phyloP scores from a whole-genome alignment of 257 asterid species.

The Fraxinus excelsior region DNA sequence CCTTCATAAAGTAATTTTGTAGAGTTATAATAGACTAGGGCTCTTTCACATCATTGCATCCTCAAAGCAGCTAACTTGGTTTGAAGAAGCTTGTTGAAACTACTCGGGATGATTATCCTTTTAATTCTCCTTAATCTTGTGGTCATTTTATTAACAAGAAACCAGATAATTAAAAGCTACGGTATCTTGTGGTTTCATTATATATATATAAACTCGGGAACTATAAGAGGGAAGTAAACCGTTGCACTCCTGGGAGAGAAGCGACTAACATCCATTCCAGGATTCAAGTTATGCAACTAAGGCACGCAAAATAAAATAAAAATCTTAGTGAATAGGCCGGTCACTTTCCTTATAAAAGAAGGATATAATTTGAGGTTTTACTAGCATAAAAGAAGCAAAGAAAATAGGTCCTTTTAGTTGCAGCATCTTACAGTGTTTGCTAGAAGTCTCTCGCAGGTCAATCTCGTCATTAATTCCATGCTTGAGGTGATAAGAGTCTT shows the following conservation, averaged over 20 bases:
- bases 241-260: not conserved
- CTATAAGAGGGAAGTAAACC: not conserved
- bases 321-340: not conserved
- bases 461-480: constrained; percentile 39
- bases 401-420: not conserved
- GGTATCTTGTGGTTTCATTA: no score
- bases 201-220: no score
- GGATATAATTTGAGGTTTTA: not conserved
- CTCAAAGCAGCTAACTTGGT: not conserved
- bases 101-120: not conserved
- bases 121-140: not conserved
- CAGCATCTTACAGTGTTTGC: constrained; percentile 42
- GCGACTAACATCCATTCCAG: no score
- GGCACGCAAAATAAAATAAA: not conserved
- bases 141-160: not conserved
- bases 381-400: not conserved
- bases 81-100: not conserved
- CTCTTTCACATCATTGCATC: not conserved
- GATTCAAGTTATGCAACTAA: not conserved
- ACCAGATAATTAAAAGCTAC: not conserved
- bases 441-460: constrained; percentile 43
- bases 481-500: constrained; percentile 38
- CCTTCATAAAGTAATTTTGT: no score
- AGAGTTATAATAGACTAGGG: not conserved
- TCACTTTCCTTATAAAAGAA: not conserved